These are phyloP conservation scores for Chrysoporthe cubensis DNA, from an alignment of 2,329 filamentous ascomycete species.

Conservation along the genomic window DNA sequence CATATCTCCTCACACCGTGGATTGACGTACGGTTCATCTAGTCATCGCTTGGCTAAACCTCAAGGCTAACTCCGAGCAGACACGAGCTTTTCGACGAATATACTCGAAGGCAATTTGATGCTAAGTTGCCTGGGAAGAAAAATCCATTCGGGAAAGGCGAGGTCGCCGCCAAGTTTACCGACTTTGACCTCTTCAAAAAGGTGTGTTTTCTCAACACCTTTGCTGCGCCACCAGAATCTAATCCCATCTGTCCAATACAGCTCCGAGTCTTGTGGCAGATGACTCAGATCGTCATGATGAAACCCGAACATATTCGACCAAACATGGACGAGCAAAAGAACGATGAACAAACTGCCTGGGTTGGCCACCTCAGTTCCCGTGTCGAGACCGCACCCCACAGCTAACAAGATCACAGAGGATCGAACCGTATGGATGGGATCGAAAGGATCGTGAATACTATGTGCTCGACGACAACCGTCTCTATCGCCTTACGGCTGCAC, in stretches of 20 bases:
- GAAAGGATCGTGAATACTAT: constrained; percentile 83
- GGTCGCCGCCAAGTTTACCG: constrained; percentile 71
- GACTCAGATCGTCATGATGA: constrained; percentile 85
- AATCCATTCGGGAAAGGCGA: constrained; percentile 89
- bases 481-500: constrained; percentile 83
- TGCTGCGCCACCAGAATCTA: background rate
- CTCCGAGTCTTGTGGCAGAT: constrained; percentile 84
- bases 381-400: constrained; percentile 18
- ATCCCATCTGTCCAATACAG: constrained; percentile 40
- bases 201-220: constrained; percentile 43
- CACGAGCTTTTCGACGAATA: constrained; percentile 92
- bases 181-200: constrained; percentile 83
- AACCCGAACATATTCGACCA: constrained; percentile 84
- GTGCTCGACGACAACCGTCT: constrained; percentile 93
- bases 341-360: constrained; percentile 81
- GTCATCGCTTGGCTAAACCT: constrained; percentile 7
- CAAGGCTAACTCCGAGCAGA: constrained; percentile 48
- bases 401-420: constrained; percentile 59
- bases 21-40: constrained; percentile 70
- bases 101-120: constrained; percentile 81
- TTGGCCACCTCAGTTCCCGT: constrained; percentile 54
- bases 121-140: constrained; percentile 70
- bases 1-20: constrained; percentile 92
- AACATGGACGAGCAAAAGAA: constrained; percentile 84
- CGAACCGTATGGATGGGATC: constrained; percentile 86